Evolutionary conservation across 805 yeast species (phyloP), one percentile per base, ranked within the genome.

Genomic region (Kurtzmaniella cleridarum): DNA sequence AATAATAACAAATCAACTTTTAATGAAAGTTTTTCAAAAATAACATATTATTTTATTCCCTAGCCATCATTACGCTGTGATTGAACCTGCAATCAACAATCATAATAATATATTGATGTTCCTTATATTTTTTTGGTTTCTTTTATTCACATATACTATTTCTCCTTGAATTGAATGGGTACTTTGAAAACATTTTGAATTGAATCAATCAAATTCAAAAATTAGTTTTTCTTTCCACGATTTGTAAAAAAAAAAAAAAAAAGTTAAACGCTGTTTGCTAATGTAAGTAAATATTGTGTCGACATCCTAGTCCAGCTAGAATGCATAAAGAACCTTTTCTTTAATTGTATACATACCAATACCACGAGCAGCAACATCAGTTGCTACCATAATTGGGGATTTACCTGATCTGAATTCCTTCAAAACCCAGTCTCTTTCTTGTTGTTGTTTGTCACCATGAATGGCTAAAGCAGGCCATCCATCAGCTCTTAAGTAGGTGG

Each of bases 301-400:
- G 10, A 20, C 11, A 26, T 30, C 26, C 24, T 20, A 20, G 24
- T 20, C 24, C 24, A 20, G 24, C 24, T 20, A 20, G 24, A 45
- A 39, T 41, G 32, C 30, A 14, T 20, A 39, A 36, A 35, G 39
- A 37, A 37, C 17, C 30, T 38, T 8, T 20, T 20, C 8, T 5
- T 5, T 20, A 8, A 5, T 20, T 34, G 39, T 41, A 60, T 64
- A 86, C 96, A 69, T 87, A 88, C 96, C 97, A 73, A 93, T 89
- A 81, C 98, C 98, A 78, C 98, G 86, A 51, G 98, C 96, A 47
- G 98, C 98, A 64, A 93, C 98, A 68, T 93, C 98, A 49, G 98
- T 93, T 46, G 98, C 98, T 62, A 90, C 96, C 97, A 93, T 89
- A 58, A 93, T 83, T 49, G 96, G 96, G 40, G 95, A 81, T 66